Percentiles rank a stretch among this genome's conserved stretches.
Evolutionary conservation across 257 asterid species (phyloP).

Genomic region (Solanum lignicaule): DNA sequence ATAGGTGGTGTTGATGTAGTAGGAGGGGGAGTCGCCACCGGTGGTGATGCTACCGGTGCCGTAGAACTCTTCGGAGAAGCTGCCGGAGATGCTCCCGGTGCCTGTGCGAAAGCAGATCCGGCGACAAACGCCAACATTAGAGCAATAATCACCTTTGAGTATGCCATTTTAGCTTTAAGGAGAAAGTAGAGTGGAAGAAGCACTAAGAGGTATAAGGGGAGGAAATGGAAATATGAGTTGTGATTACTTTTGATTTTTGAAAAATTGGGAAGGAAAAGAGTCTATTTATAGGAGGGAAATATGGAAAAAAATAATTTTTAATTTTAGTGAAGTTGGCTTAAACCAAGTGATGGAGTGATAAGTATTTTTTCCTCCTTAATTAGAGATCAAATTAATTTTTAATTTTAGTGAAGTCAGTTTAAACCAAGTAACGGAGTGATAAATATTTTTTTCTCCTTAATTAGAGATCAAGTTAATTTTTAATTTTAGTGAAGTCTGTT

Average conservation of each 20-base stretch:
- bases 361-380: too few species aligned
- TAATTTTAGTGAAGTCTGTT: not conserved
- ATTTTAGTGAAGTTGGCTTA: not conserved
- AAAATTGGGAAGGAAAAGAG: not conserved
- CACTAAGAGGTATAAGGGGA: not conserved
- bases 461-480: not conserved
- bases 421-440: too few species aligned
- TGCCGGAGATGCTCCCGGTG: constrained; percentile 37
- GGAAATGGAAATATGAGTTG: not conserved
- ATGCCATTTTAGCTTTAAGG: constrained; percentile 14
- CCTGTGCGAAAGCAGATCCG: constrained; percentile 37
- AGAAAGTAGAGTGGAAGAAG: not conserved
- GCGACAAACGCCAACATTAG: constrained; percentile 23
- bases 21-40: constrained; percentile 3
- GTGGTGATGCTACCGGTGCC: constrained; percentile 9
- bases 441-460: too few species aligned
- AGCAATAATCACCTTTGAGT: constrained; percentile 5
- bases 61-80: constrained; percentile 27
- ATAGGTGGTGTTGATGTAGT: constrained; percentile 5
- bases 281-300: not conserved
- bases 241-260: not conserved
- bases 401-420: not conserved
- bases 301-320: not conserved
- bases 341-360: too few species aligned
- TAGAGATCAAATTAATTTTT: not conserved